These are phyloP conservation scores for Pythium dissotocum DNA, from an alignment of 352 stramenopile species.

Conservation along the genomic window DNA sequence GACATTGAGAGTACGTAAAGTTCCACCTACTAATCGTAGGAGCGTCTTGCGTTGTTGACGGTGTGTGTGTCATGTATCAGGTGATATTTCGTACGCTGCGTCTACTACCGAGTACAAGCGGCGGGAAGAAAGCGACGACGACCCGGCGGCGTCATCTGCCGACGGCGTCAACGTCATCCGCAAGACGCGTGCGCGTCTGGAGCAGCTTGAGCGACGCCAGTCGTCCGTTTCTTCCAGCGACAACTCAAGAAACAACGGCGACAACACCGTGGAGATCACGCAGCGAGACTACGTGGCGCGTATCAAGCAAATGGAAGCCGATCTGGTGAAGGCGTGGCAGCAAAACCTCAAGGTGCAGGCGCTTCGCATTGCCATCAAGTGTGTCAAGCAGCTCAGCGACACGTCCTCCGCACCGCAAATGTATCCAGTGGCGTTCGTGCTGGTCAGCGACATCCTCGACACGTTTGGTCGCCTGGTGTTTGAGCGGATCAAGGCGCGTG, in stretches of 20 bases:
- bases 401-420: conserved; percentile 70
- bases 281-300: conserved; percentile 83
- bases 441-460: conserved; percentile 88
- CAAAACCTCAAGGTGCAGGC: conserved; percentile 87
- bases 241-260: conserved; percentile 16
- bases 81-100: conserved; percentile 41
- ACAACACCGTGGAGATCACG: conserved; percentile 59
- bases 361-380: conserved; percentile 91
- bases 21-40: neutral
- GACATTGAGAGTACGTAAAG: conserved; percentile 52
- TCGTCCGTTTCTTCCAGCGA: conserved; percentile 14
- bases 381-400: conserved; percentile 87
- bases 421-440: conserved; percentile 90
- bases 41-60: neutral
- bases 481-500: conserved; percentile 68
- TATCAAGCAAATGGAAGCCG: conserved; percentile 74
- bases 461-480: conserved; percentile 88
- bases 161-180: conserved; percentile 50
- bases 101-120: conserved; percentile 43
- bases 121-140: conserved; percentile 24
- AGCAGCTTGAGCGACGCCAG: conserved; percentile 52
- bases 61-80: conserved; percentile 16
- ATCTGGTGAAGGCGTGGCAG: conserved; percentile 71
- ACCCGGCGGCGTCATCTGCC: conserved; percentile 3
- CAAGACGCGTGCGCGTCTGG: conserved; percentile 68